Conservation (phyloP, 1,284 basidiomycete genomes). For the Vanrija sp. region DNA sequence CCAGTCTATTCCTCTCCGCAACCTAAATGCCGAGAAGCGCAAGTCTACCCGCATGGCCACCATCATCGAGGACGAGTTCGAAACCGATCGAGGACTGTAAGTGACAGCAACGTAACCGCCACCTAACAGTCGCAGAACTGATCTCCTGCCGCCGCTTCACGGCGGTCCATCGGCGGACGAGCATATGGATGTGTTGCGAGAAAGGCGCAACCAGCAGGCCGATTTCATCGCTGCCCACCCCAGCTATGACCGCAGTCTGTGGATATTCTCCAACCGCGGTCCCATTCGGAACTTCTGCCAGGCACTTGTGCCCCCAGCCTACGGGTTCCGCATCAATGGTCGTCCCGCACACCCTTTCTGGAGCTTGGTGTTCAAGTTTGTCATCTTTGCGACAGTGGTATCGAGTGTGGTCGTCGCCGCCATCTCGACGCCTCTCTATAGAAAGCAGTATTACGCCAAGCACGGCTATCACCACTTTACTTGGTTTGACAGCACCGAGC, state of each 20-base stretch:
- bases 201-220: slow-evolving; percentile 74
- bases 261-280: slow-evolving; percentile 82
- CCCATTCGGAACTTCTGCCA: slow-evolving; percentile 74
- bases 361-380: slow-evolving; percentile 68
- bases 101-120: slow-evolving; percentile 2
- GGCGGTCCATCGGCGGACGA: slow-evolving; percentile 36
- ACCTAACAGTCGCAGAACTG: slow-evolving; percentile 28
- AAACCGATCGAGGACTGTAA: slow-evolving; percentile 41
- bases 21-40: background rate
- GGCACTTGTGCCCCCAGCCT: slow-evolving; percentile 73
- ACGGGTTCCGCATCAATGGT: slow-evolving; percentile 81
- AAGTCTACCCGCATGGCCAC: background rate
- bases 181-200: slow-evolving; percentile 59
- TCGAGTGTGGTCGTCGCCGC: slow-evolving; percentile 80
- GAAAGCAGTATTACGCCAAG: slow-evolving; percentile 64
- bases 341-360: slow-evolving; percentile 62
- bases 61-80: slow-evolving; percentile 22
- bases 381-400: slow-evolving; percentile 73
- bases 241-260: slow-evolving; percentile 85
- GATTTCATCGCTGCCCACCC: slow-evolving; percentile 88
- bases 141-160: slow-evolving; percentile 38
- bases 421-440: slow-evolving; percentile 81
- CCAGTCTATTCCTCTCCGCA: background rate
- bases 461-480: slow-evolving; percentile 63
- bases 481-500: slow-evolving; percentile 88